These are phyloP conservation scores for Nicotiana rustica DNA, from an alignment of 305 asterid species.

Conservation along the genomic window DNA sequence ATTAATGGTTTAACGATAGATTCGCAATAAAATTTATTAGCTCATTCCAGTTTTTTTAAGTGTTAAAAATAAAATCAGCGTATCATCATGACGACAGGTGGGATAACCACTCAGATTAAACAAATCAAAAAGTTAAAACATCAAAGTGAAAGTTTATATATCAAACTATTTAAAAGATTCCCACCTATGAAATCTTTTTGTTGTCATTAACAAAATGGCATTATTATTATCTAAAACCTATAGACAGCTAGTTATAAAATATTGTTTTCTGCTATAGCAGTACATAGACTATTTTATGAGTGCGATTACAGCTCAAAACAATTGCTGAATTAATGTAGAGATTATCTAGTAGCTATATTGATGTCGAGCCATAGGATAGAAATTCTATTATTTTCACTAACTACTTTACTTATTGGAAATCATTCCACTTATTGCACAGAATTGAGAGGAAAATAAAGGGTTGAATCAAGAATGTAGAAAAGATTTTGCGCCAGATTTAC, in stretches of 20 bases:
- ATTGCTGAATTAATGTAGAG: neutral
- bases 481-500: no score
- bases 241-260: neutral
- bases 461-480: no score
- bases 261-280: neutral
- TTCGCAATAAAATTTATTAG: no score
- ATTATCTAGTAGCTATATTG: neutral
- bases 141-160: neutral
- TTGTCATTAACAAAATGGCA: neutral
- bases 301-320: slow-evolving; percentile 29
- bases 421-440: neutral
- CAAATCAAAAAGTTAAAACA: neutral
- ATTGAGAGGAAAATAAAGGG: neutral
- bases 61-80: no score
- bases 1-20: no score
- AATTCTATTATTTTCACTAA: neutral
- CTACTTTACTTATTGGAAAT: neutral
- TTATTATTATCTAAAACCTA: neutral
- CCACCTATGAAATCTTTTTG: neutral
- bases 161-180: neutral
- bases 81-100: neutral
- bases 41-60: no score
- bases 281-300: neutral
- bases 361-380: neutral
- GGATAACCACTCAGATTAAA: neutral